phyloP scores from a whole-genome alignment of 345 rosid species.

The Camelina sativa region DNA sequence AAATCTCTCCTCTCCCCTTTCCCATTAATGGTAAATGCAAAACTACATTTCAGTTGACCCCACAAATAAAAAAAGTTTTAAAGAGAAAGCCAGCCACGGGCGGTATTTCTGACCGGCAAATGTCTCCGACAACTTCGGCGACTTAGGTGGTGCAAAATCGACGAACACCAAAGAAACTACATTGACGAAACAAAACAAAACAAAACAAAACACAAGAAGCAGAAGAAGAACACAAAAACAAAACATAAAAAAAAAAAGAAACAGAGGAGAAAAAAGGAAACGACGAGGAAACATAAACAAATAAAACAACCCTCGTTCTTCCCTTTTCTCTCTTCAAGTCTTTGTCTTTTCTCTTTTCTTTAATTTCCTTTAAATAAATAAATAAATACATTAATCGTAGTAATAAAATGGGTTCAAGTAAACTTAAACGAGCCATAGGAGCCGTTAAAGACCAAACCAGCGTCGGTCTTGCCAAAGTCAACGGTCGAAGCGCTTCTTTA shows the following conservation, averaged over 20 bases:
- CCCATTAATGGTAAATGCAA: constrained; percentile 36
- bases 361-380: neutral
- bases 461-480: constrained; percentile 84
- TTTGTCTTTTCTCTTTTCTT: constrained; percentile 26
- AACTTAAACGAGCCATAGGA: constrained; percentile 70
- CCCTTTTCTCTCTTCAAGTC: constrained; percentile 44
- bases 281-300: constrained; percentile 41
- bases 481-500: constrained; percentile 62
- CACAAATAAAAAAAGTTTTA: neutral
- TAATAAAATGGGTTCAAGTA: constrained; percentile 70
- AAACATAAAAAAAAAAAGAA: constrained; percentile 12
- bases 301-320: constrained; percentile 38
- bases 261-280: constrained; percentile 44
- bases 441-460: constrained; percentile 90
- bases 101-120: constrained; percentile 10
- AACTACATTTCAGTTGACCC: constrained; percentile 35
- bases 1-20: neutral
- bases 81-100: neutral
- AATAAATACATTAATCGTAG: neutral
- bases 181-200: constrained; percentile 23
- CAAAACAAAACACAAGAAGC: constrained; percentile 8
- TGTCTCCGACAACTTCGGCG: constrained; percentile 37
- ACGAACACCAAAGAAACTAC: constrained; percentile 40
- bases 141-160: constrained; percentile 28
- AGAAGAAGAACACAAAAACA: neutral